Base-by-base conservation (phyloP, 768 basidiomycete genomes). In the Naematelia encephala region DNA sequence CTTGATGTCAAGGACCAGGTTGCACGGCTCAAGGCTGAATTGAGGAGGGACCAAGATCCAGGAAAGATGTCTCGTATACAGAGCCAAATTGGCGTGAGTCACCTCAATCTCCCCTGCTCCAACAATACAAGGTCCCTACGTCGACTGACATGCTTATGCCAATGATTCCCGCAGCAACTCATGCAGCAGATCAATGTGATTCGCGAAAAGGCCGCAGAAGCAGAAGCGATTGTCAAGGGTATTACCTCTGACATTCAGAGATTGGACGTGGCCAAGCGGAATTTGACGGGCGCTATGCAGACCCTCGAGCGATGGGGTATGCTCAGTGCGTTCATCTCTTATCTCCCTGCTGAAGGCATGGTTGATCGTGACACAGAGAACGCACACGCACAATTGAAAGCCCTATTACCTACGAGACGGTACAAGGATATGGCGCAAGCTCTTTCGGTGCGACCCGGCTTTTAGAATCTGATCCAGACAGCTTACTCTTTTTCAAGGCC, bases 231-330 rank as follows among this genome's bases (percentile, higher is more conserved):
- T 49, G 96, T 98, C 23, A 83, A 88, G 54, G 86, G 90, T 66
- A 96, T 98, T 64, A 99, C 96, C 1, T 88, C 89, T 64, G 96
- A 99, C 77, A 98, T 99, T 49, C 93, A 97, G 74, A 84, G 88
- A 3, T 82, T 99, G 28, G 96, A 98, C 75, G 79, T 89, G 30
- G 92, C 91, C 16, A 97, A 98, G 83, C 87, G 86, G 79, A 96
- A 98, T 71, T 82, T 99, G 51, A 87, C 89, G 19, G 79, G 84
- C 23, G 90, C 89, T 68, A 92, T 98, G 85, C 93, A 89, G 4
- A 87, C 86, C 1, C 78, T 98, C 67, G 91, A 90, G 77, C 80
- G 91, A 57, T 80, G 97, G 70, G 91, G 91, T 73, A 96, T 96
- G 91, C 82, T 99, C 21, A 89, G 94, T 93, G 66, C 46, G 86